Conservation (phyloP, 495 filamentous ascomycete genomes). For the Margaritispora aquatica region DNA sequence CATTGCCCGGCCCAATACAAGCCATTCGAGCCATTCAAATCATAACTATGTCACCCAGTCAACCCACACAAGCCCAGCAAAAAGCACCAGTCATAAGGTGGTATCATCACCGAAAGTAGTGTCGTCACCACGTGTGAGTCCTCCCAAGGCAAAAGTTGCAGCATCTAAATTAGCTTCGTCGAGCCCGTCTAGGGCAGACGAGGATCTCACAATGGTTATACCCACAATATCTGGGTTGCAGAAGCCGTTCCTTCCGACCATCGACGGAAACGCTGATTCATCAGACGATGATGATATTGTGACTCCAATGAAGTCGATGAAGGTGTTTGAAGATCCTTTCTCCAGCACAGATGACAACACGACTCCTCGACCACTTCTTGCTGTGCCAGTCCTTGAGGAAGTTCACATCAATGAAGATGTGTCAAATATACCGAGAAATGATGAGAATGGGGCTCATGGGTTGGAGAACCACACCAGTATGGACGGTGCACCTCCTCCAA, state of each 20-base stretch:
- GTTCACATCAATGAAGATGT: conserved; percentile 48
- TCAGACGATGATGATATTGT: conserved; percentile 22
- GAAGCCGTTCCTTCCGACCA: neutral
- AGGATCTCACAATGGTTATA: conserved; percentile 46
- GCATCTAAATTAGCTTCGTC: conserved; percentile 14
- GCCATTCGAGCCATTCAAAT: conserved; percentile 24
- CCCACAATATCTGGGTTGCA: conserved; percentile 25
- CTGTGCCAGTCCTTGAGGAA: conserved; percentile 42
- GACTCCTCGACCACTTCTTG: conserved; percentile 34
- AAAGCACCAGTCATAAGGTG: conserved; percentile 18
- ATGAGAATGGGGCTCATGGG: conserved; percentile 16
- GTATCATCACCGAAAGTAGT: neutral
- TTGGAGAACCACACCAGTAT: neutral
- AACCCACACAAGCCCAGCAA: conserved; percentile 22
- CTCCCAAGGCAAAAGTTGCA: conserved; percentile 25
- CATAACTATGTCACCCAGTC: conserved; percentile 12
- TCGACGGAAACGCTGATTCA: conserved; percentile 20
- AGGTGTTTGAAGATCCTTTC: conserved; percentile 57
- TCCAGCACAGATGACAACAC: conserved; percentile 38
- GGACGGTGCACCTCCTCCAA: neutral
- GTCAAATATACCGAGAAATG: conserved; percentile 26
- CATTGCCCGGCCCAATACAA: conserved; percentile 23
- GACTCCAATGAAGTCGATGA: conserved; percentile 36
- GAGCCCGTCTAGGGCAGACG: conserved; percentile 34
- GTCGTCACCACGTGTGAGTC: conserved; percentile 28